Evolutionary conservation across 352 stramenopile species (phyloP).

Genomic region (Phytophthora cactorum): DNA sequence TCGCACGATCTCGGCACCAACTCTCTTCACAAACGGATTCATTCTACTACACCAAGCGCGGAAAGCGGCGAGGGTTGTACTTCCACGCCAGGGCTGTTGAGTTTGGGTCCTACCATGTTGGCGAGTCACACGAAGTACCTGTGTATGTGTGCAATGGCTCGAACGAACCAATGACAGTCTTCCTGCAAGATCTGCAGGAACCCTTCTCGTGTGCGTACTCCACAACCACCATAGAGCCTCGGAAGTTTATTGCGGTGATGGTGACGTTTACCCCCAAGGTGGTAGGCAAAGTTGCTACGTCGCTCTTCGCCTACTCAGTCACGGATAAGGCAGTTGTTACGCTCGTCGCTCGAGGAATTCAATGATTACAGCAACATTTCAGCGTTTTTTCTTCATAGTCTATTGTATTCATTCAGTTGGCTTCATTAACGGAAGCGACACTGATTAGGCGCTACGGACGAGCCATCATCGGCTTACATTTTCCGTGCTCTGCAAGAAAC

Average conservation of each 20-base stretch:
- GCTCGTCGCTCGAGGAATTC: slow-evolving; percentile 74
- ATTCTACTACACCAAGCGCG: slow-evolving; percentile 88
- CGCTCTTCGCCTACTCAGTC: slow-evolving; percentile 81
- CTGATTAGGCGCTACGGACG: slow-evolving; percentile 29
- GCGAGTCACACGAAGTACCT: slow-evolving; percentile 78
- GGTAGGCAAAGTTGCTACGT: slow-evolving; percentile 83
- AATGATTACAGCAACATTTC: slow-evolving; percentile 21
- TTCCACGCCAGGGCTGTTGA: slow-evolving; percentile 88
- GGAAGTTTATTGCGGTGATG: slow-evolving; percentile 87
- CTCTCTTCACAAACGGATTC: slow-evolving; percentile 80
- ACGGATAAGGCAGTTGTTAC: slow-evolving; percentile 82
- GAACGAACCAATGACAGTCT: slow-evolving; percentile 81
- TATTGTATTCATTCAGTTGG: slow-evolving; percentile 36
- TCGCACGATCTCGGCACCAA: slow-evolving; percentile 63
- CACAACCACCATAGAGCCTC: slow-evolving; percentile 78
- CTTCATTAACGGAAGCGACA: slow-evolving; percentile 2
- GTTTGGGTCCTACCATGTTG: slow-evolving; percentile 74
- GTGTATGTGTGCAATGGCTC: slow-evolving; percentile 90
- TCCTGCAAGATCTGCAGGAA: slow-evolving; percentile 78
- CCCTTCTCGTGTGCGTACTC: slow-evolving; percentile 80
- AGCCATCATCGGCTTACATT: slow-evolving; percentile 33
- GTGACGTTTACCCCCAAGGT: slow-evolving; percentile 80
- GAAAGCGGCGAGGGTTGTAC: slow-evolving; percentile 76
- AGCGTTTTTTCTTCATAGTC: slow-evolving; percentile 18
- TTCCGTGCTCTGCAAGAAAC: slow-evolving; percentile 68